Evolutionary conservation across 176 grass and related monocot species (phyloP), one percentile per base, ranked within the genome.

Genomic region (Leersia perrieri): DNA sequence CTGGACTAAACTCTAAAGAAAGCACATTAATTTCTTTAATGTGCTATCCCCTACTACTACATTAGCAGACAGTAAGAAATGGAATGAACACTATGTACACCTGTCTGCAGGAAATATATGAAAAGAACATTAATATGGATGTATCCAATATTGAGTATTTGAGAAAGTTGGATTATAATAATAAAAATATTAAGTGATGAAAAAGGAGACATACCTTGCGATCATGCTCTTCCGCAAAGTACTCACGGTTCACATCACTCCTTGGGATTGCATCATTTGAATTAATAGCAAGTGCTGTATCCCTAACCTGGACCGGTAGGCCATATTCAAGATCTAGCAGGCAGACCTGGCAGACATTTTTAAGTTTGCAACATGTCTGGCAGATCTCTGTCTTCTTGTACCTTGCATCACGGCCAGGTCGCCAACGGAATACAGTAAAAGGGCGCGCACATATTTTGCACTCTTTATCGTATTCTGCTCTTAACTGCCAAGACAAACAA

Each of bases 321-420:
- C 92, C 96, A 65, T 99, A 99, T 72, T 99, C 96, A 82, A 99
- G 90, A 84, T 99, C 96, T 36, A 99, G 85, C 57, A 99, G 79
- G 78, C 96, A 99, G 68, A 99, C 96, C 76, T 93, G 90, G 72
- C 96, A 99, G 76, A 99, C 96, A 66, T 99, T 99, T 82, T 99
- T 99, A 38, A 99, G 77, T 83, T 93, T 99, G 84, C 92, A 95
- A 65, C 96, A 99, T 70, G 96, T 99, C 84, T 95, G 96, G 80
- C 93, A 99, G 75, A 99, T 91, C 87, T 99, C 96, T 22, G 96
- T 93, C 73, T 99, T 99, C 87, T 99, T 99, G 85, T 99, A 99
- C 73, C 96, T 91, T 74, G 92, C 96, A 55, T 99, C 96, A 23
- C 92, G 90, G 18, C 92, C 96, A 53, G 96, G 96, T 63, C 96